phyloP scores from a whole-genome alignment of 495 filamentous ascomycete genomes.

The Tuber borchii region DNA sequence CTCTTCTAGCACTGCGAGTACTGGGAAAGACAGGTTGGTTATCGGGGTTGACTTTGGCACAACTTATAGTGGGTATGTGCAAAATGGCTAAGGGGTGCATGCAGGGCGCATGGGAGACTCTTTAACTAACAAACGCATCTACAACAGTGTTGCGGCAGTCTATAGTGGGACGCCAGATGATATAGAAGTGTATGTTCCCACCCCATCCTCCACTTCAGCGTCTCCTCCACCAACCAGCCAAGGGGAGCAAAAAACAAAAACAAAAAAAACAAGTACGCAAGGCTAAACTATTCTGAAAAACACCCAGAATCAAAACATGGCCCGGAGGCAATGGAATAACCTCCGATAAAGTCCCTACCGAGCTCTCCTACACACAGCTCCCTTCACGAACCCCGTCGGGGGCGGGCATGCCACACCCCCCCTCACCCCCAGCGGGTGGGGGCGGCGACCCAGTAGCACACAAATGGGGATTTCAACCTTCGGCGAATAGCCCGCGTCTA shows the following conservation, averaged over 20 bases:
- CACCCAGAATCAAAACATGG: conserved; percentile 58
- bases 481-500: conserved; percentile 47
- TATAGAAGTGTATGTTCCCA: conserved; percentile 32
- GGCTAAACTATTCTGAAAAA: neutral
- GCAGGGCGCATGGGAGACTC: neutral
- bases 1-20: conserved; percentile 13
- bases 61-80: conserved; percentile 48
- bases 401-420: conserved; percentile 39
- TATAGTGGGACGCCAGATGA: conserved; percentile 69
- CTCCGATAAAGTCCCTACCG: conserved; percentile 60
- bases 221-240: neutral
- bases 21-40: conserved; percentile 42
- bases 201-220: neutral
- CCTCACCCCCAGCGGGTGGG: conserved; percentile 4
- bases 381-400: conserved; percentile 11
- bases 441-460: neutral
- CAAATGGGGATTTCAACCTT: conserved; percentile 29
- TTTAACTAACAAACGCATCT: neutral
- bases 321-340: conserved; percentile 67
- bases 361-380: conserved; percentile 52
- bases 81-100: neutral
- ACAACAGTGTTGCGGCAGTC: conserved; percentile 59
- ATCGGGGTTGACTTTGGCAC: conserved; percentile 65
- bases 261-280: neutral
- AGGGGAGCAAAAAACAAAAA: neutral